Base-by-base conservation (phyloP, 2,329 filamentous ascomycete genomes). In the Colletotrichum falcatum region DNA sequence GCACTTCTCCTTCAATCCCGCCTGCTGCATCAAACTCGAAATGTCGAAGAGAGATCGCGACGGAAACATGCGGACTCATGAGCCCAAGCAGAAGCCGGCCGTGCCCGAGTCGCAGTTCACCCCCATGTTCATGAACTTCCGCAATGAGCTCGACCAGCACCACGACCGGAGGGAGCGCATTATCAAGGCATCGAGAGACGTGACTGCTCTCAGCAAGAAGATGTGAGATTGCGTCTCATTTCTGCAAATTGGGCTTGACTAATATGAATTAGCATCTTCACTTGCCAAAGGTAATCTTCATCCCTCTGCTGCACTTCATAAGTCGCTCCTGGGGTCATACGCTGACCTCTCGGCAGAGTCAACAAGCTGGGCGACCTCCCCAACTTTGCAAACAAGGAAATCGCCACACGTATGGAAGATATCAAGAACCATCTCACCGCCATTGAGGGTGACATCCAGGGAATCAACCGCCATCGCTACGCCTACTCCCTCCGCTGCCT, bases 191-290 rank as follows among this genome's bases (percentile, higher is more conserved):
- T 97, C 94, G 11, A 87, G 95, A 72, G 96, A 99, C 80, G 93
- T 99, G 69, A 99, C 96, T 8, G 94, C 94, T 0, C 85, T 94
- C 64, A 97, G 94, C 82, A 99, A 99, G 86, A 99, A 98, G 84
- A 97, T 98, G 94, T 97, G 81, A 83, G 86, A 58, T 26, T 3
- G 4, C 6, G 12, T 3, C 6, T 3, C 16, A 12, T 4, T 2
- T 0, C 14, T 3, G n/a, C 2, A 5, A 26, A 5, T 26, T 2
- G 18, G 1, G 2, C 18, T 16, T 23, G 12, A 33, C 70, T 73
- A 37, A 73, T 61, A n/a, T 20, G 55, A 11, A 20, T 18, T 53
- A 83, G 81, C 39, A 83, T 83, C 23, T 81, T 81, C 67, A 77
- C 79, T 0, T 71, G 83, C 5, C 82, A 84, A 68, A 79, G 82